Evolutionary conservation across 345 rosid genomes (phyloP), one percentile per base, ranked within the genome.

Genomic region (Cardamine occulta): DNA sequence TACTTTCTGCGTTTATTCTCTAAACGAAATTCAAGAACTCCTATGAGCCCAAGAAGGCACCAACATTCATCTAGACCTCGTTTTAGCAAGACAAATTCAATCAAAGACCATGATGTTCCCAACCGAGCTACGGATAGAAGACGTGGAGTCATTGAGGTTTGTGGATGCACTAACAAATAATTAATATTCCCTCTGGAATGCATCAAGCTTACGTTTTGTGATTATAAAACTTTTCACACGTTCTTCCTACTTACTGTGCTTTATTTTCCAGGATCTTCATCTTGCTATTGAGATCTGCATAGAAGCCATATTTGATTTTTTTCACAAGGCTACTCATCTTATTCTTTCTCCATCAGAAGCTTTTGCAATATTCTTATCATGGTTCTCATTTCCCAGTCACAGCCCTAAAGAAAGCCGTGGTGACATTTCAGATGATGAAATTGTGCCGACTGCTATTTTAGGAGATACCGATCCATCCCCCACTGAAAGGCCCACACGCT

Each of bases 81-180:
- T 49, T 1, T 85, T 29, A 87, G 76, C 70, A 92, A 75, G 78
- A 64, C 62, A 24, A 83, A 81, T 52, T 55, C 84, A 40, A 72
- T 74, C 23, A 95, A 84, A 81, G 88, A 95, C 67, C 84, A 86
- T 79, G 84, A 88, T 80, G 82, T 87, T 64, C 86, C 93, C 69
- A 91, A 86, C 68, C 86, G 88, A 44, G 63, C 96, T 60, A 92
- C 89, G 37, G 99, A 90, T 74, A 82, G 86, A 85, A 90, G 99
- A 79, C 97, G 99, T 14, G 99, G 99, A 69, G 93, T 92, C 74
- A 77, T 95, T 78, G 99, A 95, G 99, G 99, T 91, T 74, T 82
- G 74, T 84, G 6, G 68, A 70, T 65, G 48, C 17, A 4, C 53
- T 34, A 12, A 51, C 47, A 39, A 74, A 17, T 29, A 8, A 17